These are phyloP conservation scores for Camelina laxa DNA, from an alignment of 345 rosid species.

Conservation along the genomic window DNA sequence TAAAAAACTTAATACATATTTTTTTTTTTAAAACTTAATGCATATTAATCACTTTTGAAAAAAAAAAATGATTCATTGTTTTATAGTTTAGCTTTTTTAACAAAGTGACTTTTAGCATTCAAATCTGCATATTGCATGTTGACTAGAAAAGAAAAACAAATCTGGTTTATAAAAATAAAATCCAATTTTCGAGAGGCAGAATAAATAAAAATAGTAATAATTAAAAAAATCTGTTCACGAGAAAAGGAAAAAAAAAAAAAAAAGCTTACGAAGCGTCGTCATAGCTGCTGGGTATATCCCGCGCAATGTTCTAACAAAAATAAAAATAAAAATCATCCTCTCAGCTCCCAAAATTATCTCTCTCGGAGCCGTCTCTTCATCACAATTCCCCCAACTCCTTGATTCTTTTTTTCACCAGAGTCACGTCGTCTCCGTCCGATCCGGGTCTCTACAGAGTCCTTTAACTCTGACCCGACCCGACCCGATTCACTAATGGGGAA, in stretches of 20 bases:
- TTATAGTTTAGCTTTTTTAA: no score
- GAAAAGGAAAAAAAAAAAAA: background rate
- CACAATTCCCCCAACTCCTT: slow-evolving; percentile 11
- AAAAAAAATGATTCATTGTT: no score
- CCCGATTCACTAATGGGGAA: slow-evolving; percentile 39
- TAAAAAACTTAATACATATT: no score
- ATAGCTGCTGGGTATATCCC: slow-evolving; percentile 43
- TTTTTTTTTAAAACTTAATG: no score
- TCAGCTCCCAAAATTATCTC: slow-evolving; percentile 6
- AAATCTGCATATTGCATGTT: background rate
- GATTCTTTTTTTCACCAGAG: slow-evolving; percentile 21
- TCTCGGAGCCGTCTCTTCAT: slow-evolving; percentile 1
- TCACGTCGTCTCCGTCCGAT: slow-evolving; percentile 28
- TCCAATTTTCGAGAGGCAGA: background rate
- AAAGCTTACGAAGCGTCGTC: slow-evolving; percentile 8
- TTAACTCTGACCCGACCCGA: slow-evolving; percentile 31
- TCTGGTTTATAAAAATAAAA: no score
- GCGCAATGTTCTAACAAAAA: slow-evolving; percentile 48
- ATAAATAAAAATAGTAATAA: background rate
- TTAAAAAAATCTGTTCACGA: slow-evolving; percentile 5
- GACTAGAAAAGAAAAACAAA: no score
- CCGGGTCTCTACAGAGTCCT: slow-evolving; percentile 33
- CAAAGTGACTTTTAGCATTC: no score
- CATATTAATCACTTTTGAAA: no score
- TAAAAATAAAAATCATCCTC: slow-evolving; percentile 18